phyloP scores from a whole-genome alignment of 371 early-diverging fungal genomes.

The Fennellomyces sp. region DNA sequence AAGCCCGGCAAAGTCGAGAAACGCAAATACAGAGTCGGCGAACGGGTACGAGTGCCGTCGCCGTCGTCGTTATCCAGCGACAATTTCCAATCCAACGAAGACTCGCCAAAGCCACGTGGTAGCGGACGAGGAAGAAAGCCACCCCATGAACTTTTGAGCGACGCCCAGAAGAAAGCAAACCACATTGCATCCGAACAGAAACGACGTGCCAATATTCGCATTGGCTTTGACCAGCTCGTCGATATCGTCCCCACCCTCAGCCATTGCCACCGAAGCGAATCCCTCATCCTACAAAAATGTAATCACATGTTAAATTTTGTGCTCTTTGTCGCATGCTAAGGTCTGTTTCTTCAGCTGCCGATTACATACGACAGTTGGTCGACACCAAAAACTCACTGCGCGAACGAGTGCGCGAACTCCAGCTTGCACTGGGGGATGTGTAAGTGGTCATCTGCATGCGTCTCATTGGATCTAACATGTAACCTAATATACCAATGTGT shows the following conservation, averaged over 20 bases:
- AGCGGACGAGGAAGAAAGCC: conserved; percentile 24
- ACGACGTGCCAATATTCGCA: conserved; percentile 77
- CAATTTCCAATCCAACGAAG: neutral
- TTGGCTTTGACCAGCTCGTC: conserved; percentile 75
- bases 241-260: conserved; percentile 73
- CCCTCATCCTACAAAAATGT: conserved; percentile 54
- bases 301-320: conserved; percentile 7
- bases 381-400: conserved; percentile 23
- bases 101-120: neutral
- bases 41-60: neutral
- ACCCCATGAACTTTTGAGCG: conserved; percentile 70
- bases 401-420: conserved; percentile 27
- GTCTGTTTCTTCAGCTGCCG: conserved; percentile 19
- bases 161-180: conserved; percentile 85
- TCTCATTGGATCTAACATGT: neutral
- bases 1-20: conserved; percentile 12
- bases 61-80: conserved; percentile 5
- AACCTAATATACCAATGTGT: neutral
- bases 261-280: conserved; percentile 53
- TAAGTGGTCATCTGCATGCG: conserved; percentile 21
- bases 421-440: conserved; percentile 22
- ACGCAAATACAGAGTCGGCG: conserved; percentile 13
- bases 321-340: neutral
- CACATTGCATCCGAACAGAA: conserved; percentile 90
- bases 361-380: conserved; percentile 30